phyloP scores from a whole-genome alignment of 2,329 filamentous ascomycete species.

The Allantophomopsis cytisporea region DNA sequence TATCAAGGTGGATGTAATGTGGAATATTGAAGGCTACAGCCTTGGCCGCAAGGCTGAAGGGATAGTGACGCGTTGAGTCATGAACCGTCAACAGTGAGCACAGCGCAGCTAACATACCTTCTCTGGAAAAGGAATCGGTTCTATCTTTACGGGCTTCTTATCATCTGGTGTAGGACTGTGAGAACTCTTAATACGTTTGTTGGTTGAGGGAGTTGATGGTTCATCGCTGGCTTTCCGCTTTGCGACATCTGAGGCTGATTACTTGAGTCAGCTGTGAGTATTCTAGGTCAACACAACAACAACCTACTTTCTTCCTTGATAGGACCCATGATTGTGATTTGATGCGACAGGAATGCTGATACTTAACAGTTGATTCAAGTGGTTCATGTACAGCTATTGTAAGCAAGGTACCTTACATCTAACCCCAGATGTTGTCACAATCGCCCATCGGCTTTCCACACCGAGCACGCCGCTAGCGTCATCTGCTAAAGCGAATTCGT shows the following conservation, averaged over 20 bases:
- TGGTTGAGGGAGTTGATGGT: conserved; percentile 42
- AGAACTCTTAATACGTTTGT: conserved; percentile 49
- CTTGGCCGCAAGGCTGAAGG: too few relatives aligned
- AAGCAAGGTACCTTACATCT: too few relatives aligned
- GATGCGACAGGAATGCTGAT: too few relatives aligned
- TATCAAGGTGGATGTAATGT: not conserved
- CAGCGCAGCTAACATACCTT: conserved; percentile 41
- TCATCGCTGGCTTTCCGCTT: conserved; percentile 67
- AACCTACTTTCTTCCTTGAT: conserved; percentile 21
- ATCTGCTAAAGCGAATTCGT: too few relatives aligned
- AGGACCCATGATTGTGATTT: conserved; percentile 9
- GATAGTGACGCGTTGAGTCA: too few relatives aligned
- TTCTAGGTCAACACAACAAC: not conserved
- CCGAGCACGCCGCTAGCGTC: too few relatives aligned
- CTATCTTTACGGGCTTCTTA: conserved; percentile 34
- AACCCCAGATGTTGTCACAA: too few relatives aligned
- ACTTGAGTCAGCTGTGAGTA: conserved; percentile 2
- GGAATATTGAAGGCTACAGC: not conserved
- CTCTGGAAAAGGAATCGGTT: conserved; percentile 75
- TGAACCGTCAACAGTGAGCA: not conserved
- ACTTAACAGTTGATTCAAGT: too few relatives aligned
- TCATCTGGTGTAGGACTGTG: conserved; percentile 28
- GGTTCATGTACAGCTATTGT: too few relatives aligned
- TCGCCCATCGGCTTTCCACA: too few relatives aligned
- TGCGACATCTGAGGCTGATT: conserved; percentile 22